A percentile compares a stretch with the other conserved stretches of the same genome.
Evolutionary conservation across 2,329 filamentous ascomycete genomes (phyloP).

Genomic region (Monilinia fructicola): DNA sequence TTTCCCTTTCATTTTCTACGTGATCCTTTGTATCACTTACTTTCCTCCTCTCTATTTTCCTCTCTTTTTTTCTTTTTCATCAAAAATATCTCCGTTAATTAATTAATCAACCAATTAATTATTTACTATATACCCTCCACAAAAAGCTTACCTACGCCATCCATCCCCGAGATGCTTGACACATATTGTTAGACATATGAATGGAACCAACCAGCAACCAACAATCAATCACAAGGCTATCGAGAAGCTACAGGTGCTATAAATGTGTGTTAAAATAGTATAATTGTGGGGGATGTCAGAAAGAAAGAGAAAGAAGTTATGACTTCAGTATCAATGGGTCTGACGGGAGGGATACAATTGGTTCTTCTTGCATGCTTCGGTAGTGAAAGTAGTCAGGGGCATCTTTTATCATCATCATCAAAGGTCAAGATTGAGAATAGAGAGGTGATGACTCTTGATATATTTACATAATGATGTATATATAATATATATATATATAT

Average conservation of each 20-base stretch:
- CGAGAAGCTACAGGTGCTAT: background rate
- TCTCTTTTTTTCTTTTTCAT: too few species aligned
- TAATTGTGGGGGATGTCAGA: background rate
- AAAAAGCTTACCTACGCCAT: too few species aligned
- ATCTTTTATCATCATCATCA: background rate
- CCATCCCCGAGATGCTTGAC: too few species aligned
- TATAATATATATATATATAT: background rate
- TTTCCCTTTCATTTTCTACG: background rate
- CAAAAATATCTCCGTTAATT: too few species aligned
- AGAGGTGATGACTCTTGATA: background rate
- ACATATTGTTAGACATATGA: conserved; percentile 4
- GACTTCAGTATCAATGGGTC: background rate
- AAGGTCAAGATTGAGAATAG: too few species aligned
- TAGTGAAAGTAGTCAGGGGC: conserved; percentile 20
- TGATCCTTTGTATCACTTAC: background rate
- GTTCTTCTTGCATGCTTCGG: background rate
- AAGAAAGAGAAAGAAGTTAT: background rate
- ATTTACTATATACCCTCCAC: too few species aligned
- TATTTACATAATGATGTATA: background rate
- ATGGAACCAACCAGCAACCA: conserved; percentile 4
- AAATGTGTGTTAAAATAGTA: background rate
- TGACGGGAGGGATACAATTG: background rate
- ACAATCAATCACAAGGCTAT: conserved; percentile 11
- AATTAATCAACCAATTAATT: too few species aligned
- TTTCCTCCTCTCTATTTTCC: too few species aligned